Base-by-base conservation (phyloP, 352 stramenopile species). In the Phytophthora litchii region DNA sequence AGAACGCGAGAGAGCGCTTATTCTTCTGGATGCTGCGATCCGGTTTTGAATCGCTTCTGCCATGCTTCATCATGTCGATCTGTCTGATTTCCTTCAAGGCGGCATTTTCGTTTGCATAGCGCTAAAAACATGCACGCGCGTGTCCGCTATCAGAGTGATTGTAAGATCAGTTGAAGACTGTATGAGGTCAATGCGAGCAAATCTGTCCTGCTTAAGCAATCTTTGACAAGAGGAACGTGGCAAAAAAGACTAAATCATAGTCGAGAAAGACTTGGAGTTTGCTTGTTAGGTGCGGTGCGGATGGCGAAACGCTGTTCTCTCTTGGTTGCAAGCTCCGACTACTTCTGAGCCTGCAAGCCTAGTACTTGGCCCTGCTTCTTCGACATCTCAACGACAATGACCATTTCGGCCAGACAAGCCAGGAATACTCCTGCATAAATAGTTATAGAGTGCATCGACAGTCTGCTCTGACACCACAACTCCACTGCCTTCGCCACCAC, bases 1-100 rank as follows among this genome's bases (percentile, higher is more conserved):
- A 57, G 60, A 69, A 56, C 60, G 60, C 45, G 45, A 43, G 52
- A 68, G 60, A 68, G 52, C 19, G 51, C 51, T 53, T 47, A 57
- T 56, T 67, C 29, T 67, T 67, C 50, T 40, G 42, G 32, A 54
- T 60, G 20, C 48, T 20, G 14, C 41, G 19, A 32, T 42, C 40
- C 29, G 11, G 25, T 37, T 13, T 41, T 38, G 21, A 19, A 19
- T 46, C 20, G 44, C 35, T 42, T 55, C 34, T 53, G 23, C 20
- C 23, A 37, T 49, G 21, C 40, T 32, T 16, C 20, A 47, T n/a
- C n/a, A n/a, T n/a, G n/a, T n/a, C n/a, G n/a, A n/a, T 27, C 23
- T 20, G 16, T 13, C 3, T 46, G 40, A 20, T 17, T 31, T 31
- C 23, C 12, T 32, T 2, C 29, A 54, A 21, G 13, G 21, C 23